Conservation (phyloP, 2,329 filamentous ascomycete genomes). For the Sclerotinia subarctica region DNA sequence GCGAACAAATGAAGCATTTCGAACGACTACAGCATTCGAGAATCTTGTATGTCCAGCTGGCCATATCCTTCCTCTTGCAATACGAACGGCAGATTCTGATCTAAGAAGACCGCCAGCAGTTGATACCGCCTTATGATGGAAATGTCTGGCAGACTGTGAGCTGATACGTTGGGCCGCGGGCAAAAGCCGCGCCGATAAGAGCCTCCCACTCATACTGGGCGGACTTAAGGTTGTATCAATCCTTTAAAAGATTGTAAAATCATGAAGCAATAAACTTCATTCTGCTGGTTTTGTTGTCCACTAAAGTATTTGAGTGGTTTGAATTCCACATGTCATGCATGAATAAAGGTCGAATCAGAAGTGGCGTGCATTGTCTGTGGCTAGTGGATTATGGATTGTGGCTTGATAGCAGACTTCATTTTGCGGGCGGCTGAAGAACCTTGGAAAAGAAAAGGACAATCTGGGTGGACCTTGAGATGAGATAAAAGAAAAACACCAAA, state of each 20-base stretch:
- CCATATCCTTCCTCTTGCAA: slow-evolving; percentile 65
- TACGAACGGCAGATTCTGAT: slow-evolving; percentile 60
- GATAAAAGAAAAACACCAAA: background rate
- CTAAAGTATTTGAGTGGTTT: slow-evolving; percentile 4
- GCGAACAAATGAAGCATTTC: slow-evolving; percentile 62
- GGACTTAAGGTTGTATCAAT: slow-evolving; percentile 25
- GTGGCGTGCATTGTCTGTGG: slow-evolving; percentile 27
- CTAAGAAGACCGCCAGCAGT: slow-evolving; percentile 67
- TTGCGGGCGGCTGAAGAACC: background rate
- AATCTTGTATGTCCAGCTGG: slow-evolving; percentile 74
- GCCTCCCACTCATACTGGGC: slow-evolving; percentile 46
- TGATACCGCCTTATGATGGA: slow-evolving; percentile 55
- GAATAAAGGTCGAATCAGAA: slow-evolving; percentile 20
- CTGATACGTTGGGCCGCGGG: slow-evolving; percentile 62
- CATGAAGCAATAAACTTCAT: slow-evolving; percentile 17
- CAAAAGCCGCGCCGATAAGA: slow-evolving; percentile 69
- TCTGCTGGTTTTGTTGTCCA: slow-evolving; percentile 20
- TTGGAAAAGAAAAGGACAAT: too few relatives aligned
- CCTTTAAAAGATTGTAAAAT: slow-evolving; percentile 10
- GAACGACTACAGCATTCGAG: slow-evolving; percentile 69
- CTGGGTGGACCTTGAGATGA: background rate
- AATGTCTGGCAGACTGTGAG: slow-evolving; percentile 55
- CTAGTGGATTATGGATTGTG: background rate
- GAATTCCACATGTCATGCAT: slow-evolving; percentile 16
- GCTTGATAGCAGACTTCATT: background rate